Evolutionary conservation across 2,329 filamentous ascomycete genomes (phyloP).

Genomic region (Pseudopithomyces chartarum): DNA sequence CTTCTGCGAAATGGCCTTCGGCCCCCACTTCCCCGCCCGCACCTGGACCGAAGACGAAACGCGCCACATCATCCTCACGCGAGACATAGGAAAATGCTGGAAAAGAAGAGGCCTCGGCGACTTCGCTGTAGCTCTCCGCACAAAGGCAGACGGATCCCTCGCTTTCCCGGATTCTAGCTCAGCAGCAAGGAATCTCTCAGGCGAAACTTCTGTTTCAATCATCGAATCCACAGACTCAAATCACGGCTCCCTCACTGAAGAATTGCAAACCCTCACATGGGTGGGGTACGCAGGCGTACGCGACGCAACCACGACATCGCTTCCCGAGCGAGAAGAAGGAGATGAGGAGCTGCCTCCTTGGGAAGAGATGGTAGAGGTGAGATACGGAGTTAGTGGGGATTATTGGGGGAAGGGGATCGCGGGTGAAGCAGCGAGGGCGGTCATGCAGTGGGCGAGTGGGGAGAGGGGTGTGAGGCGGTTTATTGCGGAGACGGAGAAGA

Average conservation of each 20-base stretch:
- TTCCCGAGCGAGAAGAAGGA: slow-evolving; percentile 7
- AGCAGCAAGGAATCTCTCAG: not conserved
- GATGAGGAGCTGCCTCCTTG: slow-evolving; percentile 19
- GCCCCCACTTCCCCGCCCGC: slow-evolving; percentile 10
- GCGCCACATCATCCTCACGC: slow-evolving; percentile 10
- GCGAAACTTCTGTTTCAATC: not conserved
- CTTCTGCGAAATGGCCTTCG: slow-evolving; percentile 20
- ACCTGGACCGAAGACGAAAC: slow-evolving; percentile 16
- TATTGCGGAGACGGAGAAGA: slow-evolving; percentile 29
- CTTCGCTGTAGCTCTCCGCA: slow-evolving; percentile 18
- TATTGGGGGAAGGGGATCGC: slow-evolving; percentile 23
- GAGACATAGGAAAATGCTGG: slow-evolving; percentile 20
- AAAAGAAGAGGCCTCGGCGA: slow-evolving; percentile 16
- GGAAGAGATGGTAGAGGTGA: slow-evolving; percentile 24
- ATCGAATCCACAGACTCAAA: not conserved
- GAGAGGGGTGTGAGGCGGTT: slow-evolving; percentile 18
- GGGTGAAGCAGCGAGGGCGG: slow-evolving; percentile 20
- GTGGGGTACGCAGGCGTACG: slow-evolving; percentile 25
- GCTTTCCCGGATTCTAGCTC: not conserved
- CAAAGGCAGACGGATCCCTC: not conserved
- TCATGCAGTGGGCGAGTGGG: slow-evolving; percentile 20
- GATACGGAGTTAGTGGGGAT: slow-evolving; percentile 18
- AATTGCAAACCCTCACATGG: slow-evolving; percentile 9
- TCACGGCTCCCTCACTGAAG: not conserved
- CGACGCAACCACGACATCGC: slow-evolving; percentile 21